Evolutionary conservation across 2,329 filamentous ascomycete species (phyloP), one percentile per base, ranked within the genome.

Genomic region (Paecilomyces sp.): DNA sequence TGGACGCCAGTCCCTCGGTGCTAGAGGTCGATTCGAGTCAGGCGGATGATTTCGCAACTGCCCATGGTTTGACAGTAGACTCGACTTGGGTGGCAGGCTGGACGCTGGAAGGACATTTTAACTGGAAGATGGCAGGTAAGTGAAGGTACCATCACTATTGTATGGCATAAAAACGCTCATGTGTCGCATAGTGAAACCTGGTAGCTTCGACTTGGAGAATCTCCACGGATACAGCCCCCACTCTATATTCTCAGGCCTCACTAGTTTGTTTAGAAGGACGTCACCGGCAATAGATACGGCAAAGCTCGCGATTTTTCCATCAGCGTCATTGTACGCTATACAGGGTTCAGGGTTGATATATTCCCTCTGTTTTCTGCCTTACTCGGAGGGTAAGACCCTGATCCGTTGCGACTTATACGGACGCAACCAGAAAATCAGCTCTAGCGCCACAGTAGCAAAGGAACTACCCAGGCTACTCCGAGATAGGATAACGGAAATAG

Each of bases 101-200:
- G 51, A 67, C 65, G 0, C 18, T 74, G 22, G 62, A 67, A 13
- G 69, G 69, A 0, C 33, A 50, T 0, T 74, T 74, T 13, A 74
- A 74, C 56, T 75, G 73, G 73, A 75, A 75, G 61, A 30, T 66
- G 25, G 65, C 62, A 11, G 51, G 73, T 74, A 30, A 66, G 66
- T 22, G 22, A 22, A 22, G 22, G 22, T 9, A 28, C 6, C 6
- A 6, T 28, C 9, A n/a, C 8, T 18, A 47, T 9, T 47, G 18
- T 9, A 6, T 22, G 13, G 8, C 41, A 18, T 15, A 18, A n/a
- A 22, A 47, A 18, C 2, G 9, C 41, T 47, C 6, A 47, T 22
- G 18, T n/a, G 41, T 47, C 41, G n/a, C 15, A 33, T 22, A 47
- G 41, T 47, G 15, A 47, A 18, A 47, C n/a, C 41, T 18, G n/a